Percentiles rank a stretch among this genome's conserved stretches.
Evolutionary conservation across 805 yeast genomes (phyloP).

Genomic region (Metschnikowia aberdeeniae): DNA sequence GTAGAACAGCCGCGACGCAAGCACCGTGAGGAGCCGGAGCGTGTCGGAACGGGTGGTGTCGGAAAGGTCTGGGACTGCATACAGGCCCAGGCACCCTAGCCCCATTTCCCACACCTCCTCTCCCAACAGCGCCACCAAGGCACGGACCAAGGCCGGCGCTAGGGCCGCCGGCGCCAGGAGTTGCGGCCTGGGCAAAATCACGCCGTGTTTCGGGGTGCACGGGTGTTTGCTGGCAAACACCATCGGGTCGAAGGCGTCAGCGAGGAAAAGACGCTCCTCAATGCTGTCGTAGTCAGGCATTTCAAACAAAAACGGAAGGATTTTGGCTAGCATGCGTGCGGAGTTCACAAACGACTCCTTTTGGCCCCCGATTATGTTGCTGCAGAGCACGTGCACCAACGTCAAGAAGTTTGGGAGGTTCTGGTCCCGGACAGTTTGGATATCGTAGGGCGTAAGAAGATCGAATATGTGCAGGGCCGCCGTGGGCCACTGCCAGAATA

Average conservation of each 20-base stretch:
- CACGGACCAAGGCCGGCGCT: constrained; percentile 26
- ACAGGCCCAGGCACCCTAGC: constrained; percentile 46
- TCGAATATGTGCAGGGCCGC: constrained; percentile 55
- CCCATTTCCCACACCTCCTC: constrained; percentile 75
- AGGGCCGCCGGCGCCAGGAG: constrained; percentile 1
- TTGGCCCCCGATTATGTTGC: constrained; percentile 11
- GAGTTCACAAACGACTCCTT: constrained; percentile 42
- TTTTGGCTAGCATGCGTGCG: constrained; percentile 60
- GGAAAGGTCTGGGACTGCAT: constrained; percentile 26
- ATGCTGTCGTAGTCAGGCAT: constrained; percentile 24
- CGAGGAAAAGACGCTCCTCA: constrained; percentile 28
- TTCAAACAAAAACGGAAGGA: constrained; percentile 70
- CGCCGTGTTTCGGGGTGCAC: too few species aligned
- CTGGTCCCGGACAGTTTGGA: constrained; percentile 54
- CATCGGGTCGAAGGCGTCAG: constrained; percentile 42
- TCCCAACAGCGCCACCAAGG: constrained; percentile 39
- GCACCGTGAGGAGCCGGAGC: constrained; percentile 53
- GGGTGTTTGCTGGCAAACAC: constrained; percentile 1
- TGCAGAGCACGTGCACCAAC: constrained; percentile 37
- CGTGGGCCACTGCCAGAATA: constrained; percentile 38
- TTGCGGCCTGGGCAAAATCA: too few species aligned
- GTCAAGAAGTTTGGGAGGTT: constrained; percentile 55
- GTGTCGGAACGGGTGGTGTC: constrained; percentile 69
- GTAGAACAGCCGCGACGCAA: constrained; percentile 63
- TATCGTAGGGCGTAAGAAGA: constrained; percentile 52